phyloP scores from a whole-genome alignment of 129 eudicot species.

The Flaveria sonorensis region DNA sequence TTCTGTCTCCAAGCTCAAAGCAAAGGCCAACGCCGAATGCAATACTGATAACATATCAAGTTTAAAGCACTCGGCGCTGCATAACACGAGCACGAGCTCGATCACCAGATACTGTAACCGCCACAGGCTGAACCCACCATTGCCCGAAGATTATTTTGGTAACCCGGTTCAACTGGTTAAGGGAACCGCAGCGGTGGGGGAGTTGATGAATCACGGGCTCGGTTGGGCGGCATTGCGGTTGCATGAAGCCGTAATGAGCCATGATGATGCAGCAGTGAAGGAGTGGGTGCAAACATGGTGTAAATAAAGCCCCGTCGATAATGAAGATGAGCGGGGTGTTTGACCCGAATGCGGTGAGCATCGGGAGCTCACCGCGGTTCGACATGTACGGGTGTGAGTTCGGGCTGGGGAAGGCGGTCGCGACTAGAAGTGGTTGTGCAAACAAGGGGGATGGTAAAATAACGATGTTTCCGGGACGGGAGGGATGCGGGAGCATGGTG shows the following conservation, averaged over 20 bases:
- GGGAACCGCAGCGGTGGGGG: constrained; percentile 12
- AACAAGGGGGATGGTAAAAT: constrained; percentile 49
- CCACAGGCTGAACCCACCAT: constrained; percentile 48
- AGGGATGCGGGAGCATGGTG: constrained; percentile 49
- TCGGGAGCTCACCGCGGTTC: constrained; percentile 56
- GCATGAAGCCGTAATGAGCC: constrained; percentile 38
- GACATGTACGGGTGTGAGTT: constrained; percentile 57
- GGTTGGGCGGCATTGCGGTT: constrained; percentile 56
- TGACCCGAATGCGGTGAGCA: constrained; percentile 20
- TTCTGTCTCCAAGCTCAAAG: constrained; percentile 43
- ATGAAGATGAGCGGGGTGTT: constrained; percentile 7
- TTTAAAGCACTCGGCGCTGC: constrained; percentile 56
- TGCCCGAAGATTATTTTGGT: constrained; percentile 47
- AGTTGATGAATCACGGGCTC: constrained; percentile 31
- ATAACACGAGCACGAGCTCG: constrained; percentile 35
- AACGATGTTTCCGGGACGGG: constrained; percentile 37
- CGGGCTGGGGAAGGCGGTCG: constrained; percentile 58
- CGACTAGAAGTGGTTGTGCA: constrained; percentile 46
- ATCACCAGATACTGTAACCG: constrained; percentile 35
- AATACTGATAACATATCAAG: constrained; percentile 35
- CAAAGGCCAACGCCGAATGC: constrained; percentile 41
- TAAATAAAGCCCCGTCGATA: constrained; percentile 10
- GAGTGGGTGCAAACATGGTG: constrained; percentile 29
- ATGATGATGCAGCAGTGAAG: constrained; percentile 4
- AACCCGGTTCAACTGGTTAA: constrained; percentile 18